Evolutionary conservation across 768 basidiomycete genomes (phyloP), one percentile per base, ranked within the genome.

Genomic region (Kockovaella imperatae): DNA sequence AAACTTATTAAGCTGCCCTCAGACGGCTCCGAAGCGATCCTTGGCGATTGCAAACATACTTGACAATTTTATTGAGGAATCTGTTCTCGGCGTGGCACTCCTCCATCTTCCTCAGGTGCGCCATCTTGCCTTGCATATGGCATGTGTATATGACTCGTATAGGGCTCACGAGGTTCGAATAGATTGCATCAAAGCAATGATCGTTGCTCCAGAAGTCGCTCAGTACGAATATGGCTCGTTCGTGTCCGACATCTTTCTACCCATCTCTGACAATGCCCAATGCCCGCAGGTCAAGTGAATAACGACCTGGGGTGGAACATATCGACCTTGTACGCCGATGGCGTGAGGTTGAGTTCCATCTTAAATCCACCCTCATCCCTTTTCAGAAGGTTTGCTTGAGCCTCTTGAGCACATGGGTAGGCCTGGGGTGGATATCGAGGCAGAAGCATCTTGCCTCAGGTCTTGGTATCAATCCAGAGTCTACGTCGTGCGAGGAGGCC

Each of bases 11-110:
- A 21, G 25, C 10, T 5, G 17, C 15, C 2, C 20, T 17, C 42
- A 62, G 18, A 85, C 87, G 62, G 86, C 90, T 45, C 88, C 89
- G 4, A 91, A 87, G 72, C 78, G 91, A 35, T 89, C 86, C 1
- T 75, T 95, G 49, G 90, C 90, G 8, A 95, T 96, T 53, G 91
- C 91, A 3, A 96, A 95, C 73, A 89, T 93, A 87, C n/a, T 81
- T 95, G 52, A 89, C 91, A 1, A 87, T 91, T 31, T 77, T 96
- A 44, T 89, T 89, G 2, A 90, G 88, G 10, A 91, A 89, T 65
- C 75, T 96, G 21, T 91, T 91, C n/a, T 83, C 88, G 13, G 83
- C 87, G 5, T 95, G 88, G 86, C 82, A 88, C 61, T 93, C 90
- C 4, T 91, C 87, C 1, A 83, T 96, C 55, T 95, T 93, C 73